A percentile compares a stretch with the other conserved stretches of the same genome.
phyloP scores from a whole-genome alignment of 2,329 filamentous ascomycete species.

The Alternaria consortialis region DNA sequence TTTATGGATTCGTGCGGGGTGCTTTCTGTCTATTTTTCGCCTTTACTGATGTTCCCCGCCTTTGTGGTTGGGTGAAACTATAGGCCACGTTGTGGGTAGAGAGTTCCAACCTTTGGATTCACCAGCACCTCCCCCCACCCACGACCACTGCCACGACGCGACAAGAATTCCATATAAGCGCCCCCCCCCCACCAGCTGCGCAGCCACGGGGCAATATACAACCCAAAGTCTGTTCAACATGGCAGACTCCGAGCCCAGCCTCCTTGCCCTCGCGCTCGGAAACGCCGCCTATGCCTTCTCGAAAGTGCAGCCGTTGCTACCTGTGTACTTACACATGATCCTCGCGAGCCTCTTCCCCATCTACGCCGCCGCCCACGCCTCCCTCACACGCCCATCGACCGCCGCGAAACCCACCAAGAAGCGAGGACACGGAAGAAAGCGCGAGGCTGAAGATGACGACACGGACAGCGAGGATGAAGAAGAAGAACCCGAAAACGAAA shows the following conservation, averaged over 20 bases:
- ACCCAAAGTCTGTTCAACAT: slow-evolving; percentile 23
- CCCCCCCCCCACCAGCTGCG: too few relatives aligned
- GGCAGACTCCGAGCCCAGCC: slow-evolving; percentile 41
- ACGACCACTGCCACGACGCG: background rate
- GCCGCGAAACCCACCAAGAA: slow-evolving; percentile 70
- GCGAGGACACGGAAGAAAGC: slow-evolving; percentile 58
- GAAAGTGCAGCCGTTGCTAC: slow-evolving; percentile 54
- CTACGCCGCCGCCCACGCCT: slow-evolving; percentile 84
- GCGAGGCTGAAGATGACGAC: slow-evolving; percentile 30
- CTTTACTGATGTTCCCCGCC: background rate
- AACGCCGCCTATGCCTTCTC: slow-evolving; percentile 56
- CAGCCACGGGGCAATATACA: background rate
- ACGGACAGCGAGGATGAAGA: slow-evolving; percentile 62
- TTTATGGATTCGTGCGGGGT: background rate
- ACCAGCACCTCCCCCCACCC: background rate
- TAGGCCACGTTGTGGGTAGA: background rate
- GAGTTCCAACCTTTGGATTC: background rate
- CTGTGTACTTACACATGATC: slow-evolving; percentile 69
- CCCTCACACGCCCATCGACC: slow-evolving; percentile 82
- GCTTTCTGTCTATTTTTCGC: background rate
- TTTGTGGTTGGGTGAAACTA: background rate
- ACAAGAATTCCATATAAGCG: too few relatives aligned
- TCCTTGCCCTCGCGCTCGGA: slow-evolving; percentile 41
- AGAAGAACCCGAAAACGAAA: slow-evolving; percentile 63
- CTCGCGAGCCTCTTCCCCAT: slow-evolving; percentile 81